Percentiles rank a stretch among this genome's conserved stretches.
Conservation (phyloP, 1,284 basidiomycete species). For the Sporisorium exsertum region DNA sequence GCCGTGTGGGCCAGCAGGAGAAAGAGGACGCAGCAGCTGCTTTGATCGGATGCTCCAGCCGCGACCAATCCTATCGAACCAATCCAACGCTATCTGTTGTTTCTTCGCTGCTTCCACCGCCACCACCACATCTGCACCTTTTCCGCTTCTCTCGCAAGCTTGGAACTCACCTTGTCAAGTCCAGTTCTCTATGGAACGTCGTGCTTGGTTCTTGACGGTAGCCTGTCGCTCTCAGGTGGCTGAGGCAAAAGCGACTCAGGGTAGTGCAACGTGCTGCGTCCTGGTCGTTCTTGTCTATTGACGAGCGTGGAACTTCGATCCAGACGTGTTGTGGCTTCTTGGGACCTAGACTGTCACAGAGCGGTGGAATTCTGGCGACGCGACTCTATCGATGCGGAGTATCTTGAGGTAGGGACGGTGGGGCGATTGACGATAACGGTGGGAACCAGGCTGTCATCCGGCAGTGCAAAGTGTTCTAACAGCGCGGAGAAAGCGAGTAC, state of each 20-base stretch:
- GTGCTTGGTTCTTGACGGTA: not conserved
- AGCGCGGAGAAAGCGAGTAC: not conserved
- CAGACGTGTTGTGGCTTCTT: not conserved
- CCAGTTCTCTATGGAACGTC: not conserved
- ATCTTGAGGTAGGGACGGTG: not conserved
- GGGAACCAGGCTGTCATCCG: not conserved
- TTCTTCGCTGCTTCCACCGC: not conserved
- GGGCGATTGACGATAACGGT: not conserved
- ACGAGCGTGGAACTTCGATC: not conserved
- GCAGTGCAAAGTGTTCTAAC: not conserved
- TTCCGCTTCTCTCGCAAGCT: not conserved
- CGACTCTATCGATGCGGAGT: slow-evolving; percentile 8
- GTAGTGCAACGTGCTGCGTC: not conserved
- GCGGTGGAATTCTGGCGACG: not conserved
- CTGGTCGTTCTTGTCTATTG: not conserved
- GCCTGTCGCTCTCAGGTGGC: not conserved
- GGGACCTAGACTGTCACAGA: not conserved
- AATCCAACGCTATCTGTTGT: not conserved
- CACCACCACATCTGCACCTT: not conserved
- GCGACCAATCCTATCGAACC: not conserved
- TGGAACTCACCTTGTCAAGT: not conserved
- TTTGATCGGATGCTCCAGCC: not conserved
- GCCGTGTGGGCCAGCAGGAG: not conserved
- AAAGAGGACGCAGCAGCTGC: not conserved
- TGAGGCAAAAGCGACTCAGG: not conserved